Percentiles rank a stretch among this genome's conserved stretches.
Conservation (phyloP, 2,329 filamentous ascomycete genomes). For the Podosphaera fusca region DNA sequence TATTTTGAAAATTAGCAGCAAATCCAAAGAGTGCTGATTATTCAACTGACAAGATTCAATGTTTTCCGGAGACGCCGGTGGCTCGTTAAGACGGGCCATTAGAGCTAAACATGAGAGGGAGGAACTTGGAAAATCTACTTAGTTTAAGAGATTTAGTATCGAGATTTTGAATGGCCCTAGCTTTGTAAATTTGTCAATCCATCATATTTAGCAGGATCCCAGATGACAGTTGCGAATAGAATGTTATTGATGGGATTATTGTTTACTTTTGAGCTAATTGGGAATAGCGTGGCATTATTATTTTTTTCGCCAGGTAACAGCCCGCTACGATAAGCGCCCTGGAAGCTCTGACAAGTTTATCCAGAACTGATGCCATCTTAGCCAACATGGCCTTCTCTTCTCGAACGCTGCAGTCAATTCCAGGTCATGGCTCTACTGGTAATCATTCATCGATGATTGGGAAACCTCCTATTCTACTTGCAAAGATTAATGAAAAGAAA, state of each 20-base stretch:
- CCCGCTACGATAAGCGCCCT: neutral
- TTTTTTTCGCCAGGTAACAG: neutral
- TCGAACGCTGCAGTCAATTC: slow-evolving; percentile 37
- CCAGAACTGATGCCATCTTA: no score
- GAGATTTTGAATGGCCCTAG: neutral
- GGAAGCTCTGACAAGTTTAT: no score
- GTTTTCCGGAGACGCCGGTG: slow-evolving; percentile 41
- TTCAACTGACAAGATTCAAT: slow-evolving; percentile 41
- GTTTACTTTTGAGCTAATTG: slow-evolving; percentile 13
- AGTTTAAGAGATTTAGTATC: neutral
- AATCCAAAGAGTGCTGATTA: neutral
- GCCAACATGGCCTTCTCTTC: slow-evolving; percentile 31
- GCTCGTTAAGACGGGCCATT: slow-evolving; percentile 69
- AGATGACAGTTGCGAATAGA: neutral
- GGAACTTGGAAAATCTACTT: neutral
- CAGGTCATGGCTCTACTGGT: slow-evolving; percentile 37
- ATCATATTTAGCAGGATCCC: neutral
- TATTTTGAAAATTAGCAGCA: slow-evolving; percentile 17
- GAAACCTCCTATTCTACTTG: slow-evolving; percentile 46
- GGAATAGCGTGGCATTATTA: neutral
- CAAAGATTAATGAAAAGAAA: slow-evolving; percentile 69
- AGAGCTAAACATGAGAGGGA: slow-evolving; percentile 4
- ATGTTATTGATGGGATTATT: slow-evolving; percentile 2
- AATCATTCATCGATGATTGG: slow-evolving; percentile 24
- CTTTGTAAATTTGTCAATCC: neutral